Evolutionary conservation across 495 filamentous ascomycete genomes (phyloP).

Genomic region (Trypethelium eluteriae): DNA sequence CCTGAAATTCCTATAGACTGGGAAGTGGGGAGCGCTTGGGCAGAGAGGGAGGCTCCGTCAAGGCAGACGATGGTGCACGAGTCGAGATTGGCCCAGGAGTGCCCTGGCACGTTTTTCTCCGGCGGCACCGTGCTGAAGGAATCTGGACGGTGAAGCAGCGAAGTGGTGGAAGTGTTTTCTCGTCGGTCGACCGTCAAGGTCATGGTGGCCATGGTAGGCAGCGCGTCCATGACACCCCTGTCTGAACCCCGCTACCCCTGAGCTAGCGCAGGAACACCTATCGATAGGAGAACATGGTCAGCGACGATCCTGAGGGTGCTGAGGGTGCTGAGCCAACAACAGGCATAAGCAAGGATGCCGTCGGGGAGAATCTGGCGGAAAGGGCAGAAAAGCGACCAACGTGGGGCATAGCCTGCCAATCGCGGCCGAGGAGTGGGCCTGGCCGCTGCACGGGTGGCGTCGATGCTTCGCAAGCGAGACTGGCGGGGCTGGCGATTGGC

Average conservation of each 20-base stretch:
- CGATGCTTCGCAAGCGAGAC: too few relatives aligned
- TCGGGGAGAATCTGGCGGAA: not conserved
- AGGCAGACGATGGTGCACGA: not conserved
- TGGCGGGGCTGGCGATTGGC: not conserved
- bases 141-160: not conserved
- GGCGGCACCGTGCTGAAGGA: not conserved
- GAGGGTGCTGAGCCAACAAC: not conserved
- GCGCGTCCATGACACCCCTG: not conserved
- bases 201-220: not conserved
- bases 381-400: not conserved
- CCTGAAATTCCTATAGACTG: slow-evolving; percentile 7
- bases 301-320: not conserved
- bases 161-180: slow-evolving; percentile 6
- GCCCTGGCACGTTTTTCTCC: not conserved
- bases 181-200: not conserved
- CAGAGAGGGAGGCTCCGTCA: not conserved
- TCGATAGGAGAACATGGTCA: not conserved
- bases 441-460: too few relatives aligned
- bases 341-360: not conserved
- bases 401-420: not conserved
- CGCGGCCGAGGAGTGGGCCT: not conserved
- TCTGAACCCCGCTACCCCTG: slow-evolving; percentile 5
- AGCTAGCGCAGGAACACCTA: slow-evolving; percentile 11
- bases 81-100: not conserved
- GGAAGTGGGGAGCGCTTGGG: slow-evolving; percentile 3